phyloP scores from a whole-genome alignment of 495 filamentous ascomycete genomes.

The Friedmanniomyces simplex region DNA sequence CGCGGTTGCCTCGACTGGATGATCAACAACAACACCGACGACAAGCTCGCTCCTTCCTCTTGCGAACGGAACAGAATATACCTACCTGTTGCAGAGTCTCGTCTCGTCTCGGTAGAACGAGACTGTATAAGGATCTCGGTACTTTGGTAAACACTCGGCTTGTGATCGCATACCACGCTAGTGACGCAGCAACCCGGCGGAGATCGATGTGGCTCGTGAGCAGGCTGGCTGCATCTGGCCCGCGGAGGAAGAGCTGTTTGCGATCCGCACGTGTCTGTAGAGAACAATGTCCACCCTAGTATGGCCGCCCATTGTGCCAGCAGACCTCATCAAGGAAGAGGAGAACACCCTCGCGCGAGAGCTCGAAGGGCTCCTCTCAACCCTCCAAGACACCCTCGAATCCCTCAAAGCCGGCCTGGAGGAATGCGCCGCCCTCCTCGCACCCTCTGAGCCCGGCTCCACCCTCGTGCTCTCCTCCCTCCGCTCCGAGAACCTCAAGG shows the following conservation, averaged over 20 bases:
- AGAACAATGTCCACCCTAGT: slow-evolving; percentile 61
- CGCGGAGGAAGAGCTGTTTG: background rate
- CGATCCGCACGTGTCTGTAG: background rate
- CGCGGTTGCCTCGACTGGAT: too few relatives aligned
- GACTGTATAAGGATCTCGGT: too few relatives aligned
- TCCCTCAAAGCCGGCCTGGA: slow-evolving; percentile 75
- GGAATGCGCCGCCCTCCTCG: slow-evolving; percentile 75
- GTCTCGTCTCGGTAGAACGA: too few relatives aligned
- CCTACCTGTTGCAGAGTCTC: too few relatives aligned
- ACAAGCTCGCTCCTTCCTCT: too few relatives aligned
- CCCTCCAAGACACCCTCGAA: slow-evolving; percentile 64
- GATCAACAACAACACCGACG: too few relatives aligned
- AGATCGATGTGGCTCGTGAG: background rate
- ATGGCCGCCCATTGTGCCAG: slow-evolving; percentile 59
- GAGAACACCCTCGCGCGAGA: slow-evolving; percentile 61
- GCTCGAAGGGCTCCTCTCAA: slow-evolving; percentile 74
- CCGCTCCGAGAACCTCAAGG: slow-evolving; percentile 82
- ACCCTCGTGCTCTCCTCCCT: slow-evolving; percentile 83
- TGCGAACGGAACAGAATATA: too few relatives aligned
- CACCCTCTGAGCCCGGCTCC: slow-evolving; percentile 68
- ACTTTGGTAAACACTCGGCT: too few relatives aligned
- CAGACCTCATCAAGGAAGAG: slow-evolving; percentile 55
- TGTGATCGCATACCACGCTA: too few relatives aligned
- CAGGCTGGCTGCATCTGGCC: background rate
- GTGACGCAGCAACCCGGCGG: background rate